Base-by-base conservation (phyloP, 306 rosid species). In the Psophocarpus tetragonolobus region DNA sequence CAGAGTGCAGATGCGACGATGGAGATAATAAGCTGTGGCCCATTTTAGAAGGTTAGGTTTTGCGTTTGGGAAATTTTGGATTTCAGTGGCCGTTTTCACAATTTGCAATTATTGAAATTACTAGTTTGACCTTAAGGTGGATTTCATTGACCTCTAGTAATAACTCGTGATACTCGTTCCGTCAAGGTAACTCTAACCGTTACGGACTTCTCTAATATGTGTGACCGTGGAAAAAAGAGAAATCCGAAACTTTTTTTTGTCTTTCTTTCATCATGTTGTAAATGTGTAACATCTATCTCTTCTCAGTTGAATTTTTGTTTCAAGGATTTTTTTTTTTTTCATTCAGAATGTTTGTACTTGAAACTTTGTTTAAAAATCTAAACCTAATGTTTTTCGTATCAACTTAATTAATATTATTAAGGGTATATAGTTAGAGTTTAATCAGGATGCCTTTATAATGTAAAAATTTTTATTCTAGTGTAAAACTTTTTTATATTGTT, bases 1-100 rank as follows among this genome's bases (percentile, higher is more conserved):
- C 92, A 84, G 87, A 68, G 63, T 72, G 79, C 80, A 50, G 87
- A 88, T 61, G 85, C 82, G 87, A 85, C 77, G 82, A 87, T 67
- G 87, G 65, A 58, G 91, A 88, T 85, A 76, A 80, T 47, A 83
- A 74, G 85, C 77, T 18, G 70, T 77, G 89, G 89, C 80, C 89
- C 86, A 76, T 67, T 72, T 77, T 76, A 87, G 35, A 78, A 27
- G 89, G 87, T 87, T 87, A 84, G 87, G 79, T 27, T 80, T 74
- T 84, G 84, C 81, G 42, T 33, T 61, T 32, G 23, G 24, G 26
- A 14, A n/a, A 6, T 61, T 61, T 61, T 32, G 68, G 68, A 32
- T 30, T 63, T 63, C 47, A 32, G 47, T 63, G 69, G 69, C 69
- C 27, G 69, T 17, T 63, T 61, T 63, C 14, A 12, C 69, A 9